Conservation (phyloP, 371 early-diverging fungal species). For the Mortierella sp. region DNA sequence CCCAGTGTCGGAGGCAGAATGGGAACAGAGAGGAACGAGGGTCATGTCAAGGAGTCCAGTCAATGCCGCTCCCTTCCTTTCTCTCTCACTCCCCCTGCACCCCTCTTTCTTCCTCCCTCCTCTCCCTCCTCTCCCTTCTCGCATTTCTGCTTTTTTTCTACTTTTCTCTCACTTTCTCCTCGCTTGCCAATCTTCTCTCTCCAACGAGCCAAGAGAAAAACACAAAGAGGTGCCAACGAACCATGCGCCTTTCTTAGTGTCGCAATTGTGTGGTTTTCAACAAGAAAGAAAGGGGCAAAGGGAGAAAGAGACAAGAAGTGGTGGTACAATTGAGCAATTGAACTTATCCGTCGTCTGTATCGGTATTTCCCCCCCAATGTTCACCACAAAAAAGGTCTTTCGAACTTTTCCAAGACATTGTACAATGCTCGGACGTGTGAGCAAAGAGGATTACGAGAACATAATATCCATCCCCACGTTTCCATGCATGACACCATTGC, state of each 20-base stretch:
- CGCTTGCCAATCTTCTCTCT: background rate
- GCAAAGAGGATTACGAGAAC: background rate
- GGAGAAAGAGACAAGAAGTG: background rate
- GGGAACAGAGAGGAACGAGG: background rate
- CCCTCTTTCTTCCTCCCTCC: background rate
- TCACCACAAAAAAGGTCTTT: background rate
- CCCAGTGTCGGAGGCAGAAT: slow-evolving; percentile 12
- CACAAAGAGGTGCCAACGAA: background rate
- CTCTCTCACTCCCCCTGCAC: background rate
- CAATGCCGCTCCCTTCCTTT: background rate
- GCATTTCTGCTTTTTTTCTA: background rate
- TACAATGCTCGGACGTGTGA: background rate
- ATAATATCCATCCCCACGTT: background rate
- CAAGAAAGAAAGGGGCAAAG: background rate
- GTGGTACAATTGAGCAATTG: background rate
- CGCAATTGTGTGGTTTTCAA: background rate
- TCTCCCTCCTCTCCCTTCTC: background rate
- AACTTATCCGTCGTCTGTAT: background rate
- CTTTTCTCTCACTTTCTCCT: background rate
- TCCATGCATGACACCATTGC: slow-evolving; percentile 13
- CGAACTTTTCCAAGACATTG: too few species aligned
- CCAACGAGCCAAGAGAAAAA: background rate
- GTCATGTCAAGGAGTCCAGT: background rate
- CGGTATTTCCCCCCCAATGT: too few species aligned
- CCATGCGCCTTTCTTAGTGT: background rate